A percentile compares a stretch with the other conserved stretches of the same genome.
These are phyloP conservation scores for Backusella liffmaniae DNA, from an alignment of 192 early-diverging fungal genomes.

Conservation along the genomic window DNA sequence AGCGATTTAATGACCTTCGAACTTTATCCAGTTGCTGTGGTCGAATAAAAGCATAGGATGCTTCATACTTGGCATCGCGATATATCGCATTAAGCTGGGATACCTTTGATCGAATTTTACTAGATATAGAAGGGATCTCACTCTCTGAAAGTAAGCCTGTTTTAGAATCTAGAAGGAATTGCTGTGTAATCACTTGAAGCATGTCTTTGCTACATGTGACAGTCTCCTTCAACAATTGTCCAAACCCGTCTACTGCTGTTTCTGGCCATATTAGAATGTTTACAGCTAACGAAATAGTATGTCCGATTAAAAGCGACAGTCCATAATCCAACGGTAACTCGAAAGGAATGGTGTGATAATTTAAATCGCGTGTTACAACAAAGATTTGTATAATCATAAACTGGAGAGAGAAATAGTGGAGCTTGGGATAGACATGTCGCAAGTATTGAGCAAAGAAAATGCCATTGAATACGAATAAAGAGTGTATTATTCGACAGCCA, in stretches of 20 bases:
- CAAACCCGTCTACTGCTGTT: constrained; percentile 50
- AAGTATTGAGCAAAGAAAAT: constrained; percentile 40
- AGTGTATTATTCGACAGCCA: constrained; percentile 33
- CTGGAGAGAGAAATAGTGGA: constrained; percentile 41
- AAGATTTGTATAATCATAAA: constrained; percentile 48
- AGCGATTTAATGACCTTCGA: constrained; percentile 17
- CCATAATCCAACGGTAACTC: constrained; percentile 29
- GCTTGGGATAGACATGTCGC: constrained; percentile 42
- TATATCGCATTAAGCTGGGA: constrained; percentile 34
- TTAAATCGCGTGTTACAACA: constrained; percentile 28
- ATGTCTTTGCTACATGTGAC: constrained; percentile 28
- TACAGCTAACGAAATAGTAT: constrained; percentile 38
- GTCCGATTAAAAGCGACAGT: constrained; percentile 42
- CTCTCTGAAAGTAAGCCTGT: constrained; percentile 5
- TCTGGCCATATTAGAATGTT: constrained; percentile 49
- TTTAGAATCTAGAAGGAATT: constrained; percentile 33
- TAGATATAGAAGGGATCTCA: neutral
- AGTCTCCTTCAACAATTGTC: constrained; percentile 29
- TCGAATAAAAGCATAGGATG: constrained; percentile 32
- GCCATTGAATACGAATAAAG: constrained; percentile 43
- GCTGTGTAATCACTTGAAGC: constrained; percentile 30
- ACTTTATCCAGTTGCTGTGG: constrained; percentile 19
- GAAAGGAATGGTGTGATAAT: neutral
- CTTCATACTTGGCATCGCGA: constrained; percentile 36
- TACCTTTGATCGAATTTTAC: constrained; percentile 24